Base-by-base conservation (phyloP, 2,329 filamentous ascomycete species). In the Septoria petroselini region DNA sequence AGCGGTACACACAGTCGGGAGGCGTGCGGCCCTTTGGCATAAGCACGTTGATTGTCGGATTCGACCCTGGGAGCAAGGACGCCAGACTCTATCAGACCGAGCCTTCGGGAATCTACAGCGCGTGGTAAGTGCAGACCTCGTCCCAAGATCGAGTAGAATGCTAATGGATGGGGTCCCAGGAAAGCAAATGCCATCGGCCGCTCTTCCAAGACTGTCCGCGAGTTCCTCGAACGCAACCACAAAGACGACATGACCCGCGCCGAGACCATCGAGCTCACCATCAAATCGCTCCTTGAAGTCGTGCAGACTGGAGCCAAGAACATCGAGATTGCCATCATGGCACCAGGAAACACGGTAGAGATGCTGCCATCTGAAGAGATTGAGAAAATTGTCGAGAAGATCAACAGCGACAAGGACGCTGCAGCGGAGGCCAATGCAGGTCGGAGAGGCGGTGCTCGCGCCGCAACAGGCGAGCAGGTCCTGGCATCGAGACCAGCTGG, bases 221-320 rank as follows among this genome's bases (percentile, higher is more conserved):
- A 98, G 70, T 98, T 98, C 74, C 82, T 98, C 61, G 93, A 98
- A 76, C 85, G 94, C 69, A 96, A 98, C 76, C 95, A 98, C 81
- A 95, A 95, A 78, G 89, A 94, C 65, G 88, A 88, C 57, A 95
- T 98, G 91, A 88, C 96, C 70, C 84, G 91, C 58, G 90, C 96
- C 74, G 85, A 89, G 64, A 97, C 94, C 34, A 94, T 98, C 70
- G 90, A 94, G 69, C 79, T 98, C 63, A 93, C 93, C 6, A 94
- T 98, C 78, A 98, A 98, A 79, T 98, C 93, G 31, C 81, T 98
- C 58, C 77, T 98, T 54, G 93, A 98, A 73, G 93, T 98, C 46
- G 93, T 98, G 55, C 93, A 98, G 75, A 98, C 93, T 2, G 93
- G 93, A 57, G 93, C 93, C 45, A 98, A 98, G 83, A 98, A 98